Base-by-base conservation (phyloP, 306 rosid species). In the Erythrophleum fordii region DNA sequence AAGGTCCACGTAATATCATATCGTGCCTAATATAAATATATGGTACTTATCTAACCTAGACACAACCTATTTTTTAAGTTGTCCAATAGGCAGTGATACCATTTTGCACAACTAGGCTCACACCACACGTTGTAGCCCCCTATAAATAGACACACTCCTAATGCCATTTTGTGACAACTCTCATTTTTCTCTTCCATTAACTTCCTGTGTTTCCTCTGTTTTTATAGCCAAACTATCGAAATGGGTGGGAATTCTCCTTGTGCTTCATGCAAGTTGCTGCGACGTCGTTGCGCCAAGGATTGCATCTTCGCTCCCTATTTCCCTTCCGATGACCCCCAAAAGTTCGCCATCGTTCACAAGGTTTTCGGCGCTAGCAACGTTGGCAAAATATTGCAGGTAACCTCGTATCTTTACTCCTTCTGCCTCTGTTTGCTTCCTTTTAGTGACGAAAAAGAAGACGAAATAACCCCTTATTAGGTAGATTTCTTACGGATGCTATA, bases 281-380 rank as follows among this genome's bases (percentile, higher is more conserved):
- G 98, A 62, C 94, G 99, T 42, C 83, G 98, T 14, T 95, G 99
- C 34, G 83, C 92, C 82, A 87, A 86, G 53, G 93, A 95, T 78
- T 95, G 99, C 90, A 81, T 85, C 56, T 95, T 95, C 23, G 94
- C 98, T 17, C 99, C 99, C 26, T 95, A 90, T 74, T 95, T 95
- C 18, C 94, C 98, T 42, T 81, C 98, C 25, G 91, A 95, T 59
- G 96, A 95, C 46, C 98, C 98, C 16, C 94, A 90, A 71, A 95
- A 90, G 84, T 95, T 95, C 62, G 93, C 94, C 77, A 90, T 88
- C 34, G 99, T 95, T 75, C 99, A 95, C 85, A 95, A 93, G 86
- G 93, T 95, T 83, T 95, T 93, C 41, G 99, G 99, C 20, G 99
- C 99, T 14, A 95, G 99, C 90, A 95, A 95, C 69, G 91, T 95